Evolutionary conservation across 2,329 filamentous ascomycete genomes (phyloP).

Genomic region (Gnomoniopsis smithogilvyi): DNA sequence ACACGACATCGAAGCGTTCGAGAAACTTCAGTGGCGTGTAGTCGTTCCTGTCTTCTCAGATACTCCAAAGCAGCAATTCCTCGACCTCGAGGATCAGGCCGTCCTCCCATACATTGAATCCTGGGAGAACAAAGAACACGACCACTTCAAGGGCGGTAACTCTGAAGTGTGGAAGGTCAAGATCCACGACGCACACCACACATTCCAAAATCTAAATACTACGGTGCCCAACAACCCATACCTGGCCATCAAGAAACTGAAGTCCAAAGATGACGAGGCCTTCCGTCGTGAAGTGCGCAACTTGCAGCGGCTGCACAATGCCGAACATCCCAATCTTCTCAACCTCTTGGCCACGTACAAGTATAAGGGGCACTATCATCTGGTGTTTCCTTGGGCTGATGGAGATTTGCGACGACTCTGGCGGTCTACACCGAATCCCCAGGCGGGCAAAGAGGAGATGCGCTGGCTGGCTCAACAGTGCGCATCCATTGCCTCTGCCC

Average conservation of each 20-base stretch:
- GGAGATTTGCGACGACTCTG: slow-evolving; percentile 18
- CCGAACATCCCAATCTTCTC: slow-evolving; percentile 18
- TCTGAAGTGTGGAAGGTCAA: slow-evolving; percentile 19
- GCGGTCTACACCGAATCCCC: slow-evolving; percentile 17
- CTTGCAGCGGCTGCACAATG: slow-evolving; percentile 16
- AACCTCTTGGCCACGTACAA: slow-evolving; percentile 19
- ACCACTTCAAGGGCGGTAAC: slow-evolving; percentile 19
- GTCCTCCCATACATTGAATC: slow-evolving; percentile 17
- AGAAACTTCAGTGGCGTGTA: slow-evolving; percentile 16
- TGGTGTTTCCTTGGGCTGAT: slow-evolving; percentile 19
- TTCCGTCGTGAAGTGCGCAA: slow-evolving; percentile 18
- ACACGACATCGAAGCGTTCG: slow-evolving; percentile 10
- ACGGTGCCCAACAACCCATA: slow-evolving; percentile 15
- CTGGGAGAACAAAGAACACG: slow-evolving; percentile 14
- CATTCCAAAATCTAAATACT: slow-evolving; percentile 14
- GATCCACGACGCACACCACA: slow-evolving; percentile 17
- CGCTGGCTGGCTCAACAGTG: slow-evolving; percentile 18
- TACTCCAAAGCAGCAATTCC: slow-evolving; percentile 7
- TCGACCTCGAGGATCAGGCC: slow-evolving; percentile 15
- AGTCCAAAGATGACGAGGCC: slow-evolving; percentile 18
- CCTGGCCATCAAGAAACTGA: slow-evolving; percentile 18
- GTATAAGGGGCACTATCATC: slow-evolving; percentile 18
- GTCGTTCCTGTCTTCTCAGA: slow-evolving; percentile 15
- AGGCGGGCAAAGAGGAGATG: slow-evolving; percentile 16
- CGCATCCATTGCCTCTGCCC: slow-evolving; percentile 16